Evolutionary conservation across 2,329 filamentous ascomycete genomes (phyloP), one percentile per base, ranked within the genome.

Genomic region (Penicillium sp.): DNA sequence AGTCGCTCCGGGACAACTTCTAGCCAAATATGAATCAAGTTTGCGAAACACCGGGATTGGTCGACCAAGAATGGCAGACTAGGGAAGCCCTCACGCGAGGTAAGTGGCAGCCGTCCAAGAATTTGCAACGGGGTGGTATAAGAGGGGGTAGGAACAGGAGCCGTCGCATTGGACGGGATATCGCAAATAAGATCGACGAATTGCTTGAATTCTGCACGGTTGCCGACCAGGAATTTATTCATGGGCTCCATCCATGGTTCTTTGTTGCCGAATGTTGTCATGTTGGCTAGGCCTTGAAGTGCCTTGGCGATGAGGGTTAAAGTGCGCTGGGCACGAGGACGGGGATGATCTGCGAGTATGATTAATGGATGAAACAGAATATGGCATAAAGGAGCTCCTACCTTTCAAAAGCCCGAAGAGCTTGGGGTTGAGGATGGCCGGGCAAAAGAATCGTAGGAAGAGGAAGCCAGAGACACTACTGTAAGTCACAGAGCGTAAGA

Each of bases 241-340:
- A 98, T 98, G 0, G 92, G 92, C 76, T 96, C 93, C 93, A 98
- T 97, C 91, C 92, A 98, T n/a, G 89, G 87, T 74, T 98, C 93
- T 71, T 96, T 96, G 70, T 90, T 93, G 42, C 93, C 93, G 70
- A 97, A 97, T 0, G 87, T 91, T 2, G 91, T 90, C 76, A 97
- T 83, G 71, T 97, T 97, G 19, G 92, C 91, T 57, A 98, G 82
- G 16, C 91, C 93, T 75, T 97, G 93, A 9, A 98, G 79, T 1
- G 90, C 91, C 75, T 98, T 98, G 24, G 93, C 91, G 58, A 98
- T 93, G 49, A 98, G 82, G 0, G 93, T 97, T 52, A 97, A 82
- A 0, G 93, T 96, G 43, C 93, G 87, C 71, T 96, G 91, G 11
- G 93, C 91, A 52, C 87, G 88, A 26, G 87, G 85, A 49, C 89